A percentile compares a stretch with the other conserved stretches of the same genome.
phyloP scores from a whole-genome alignment of 768 basidiomycete genomes.

The Phallus indusiatus region DNA sequence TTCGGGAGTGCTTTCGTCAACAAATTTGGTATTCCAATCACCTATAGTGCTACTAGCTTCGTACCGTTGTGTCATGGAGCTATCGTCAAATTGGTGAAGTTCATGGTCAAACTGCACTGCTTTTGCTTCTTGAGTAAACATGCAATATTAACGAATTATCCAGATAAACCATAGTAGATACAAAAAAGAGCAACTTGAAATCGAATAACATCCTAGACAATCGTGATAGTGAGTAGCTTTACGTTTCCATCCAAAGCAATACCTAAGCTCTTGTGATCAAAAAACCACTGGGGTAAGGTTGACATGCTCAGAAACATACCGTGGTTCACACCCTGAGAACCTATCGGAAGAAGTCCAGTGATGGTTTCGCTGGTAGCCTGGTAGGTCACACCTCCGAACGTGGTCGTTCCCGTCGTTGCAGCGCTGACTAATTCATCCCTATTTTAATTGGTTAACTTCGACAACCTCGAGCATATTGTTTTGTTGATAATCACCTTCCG shows the following conservation, averaged over 20 bases:
- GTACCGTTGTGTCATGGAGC: too few species aligned
- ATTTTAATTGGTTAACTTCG: not conserved
- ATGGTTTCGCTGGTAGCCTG: conserved; percentile 35
- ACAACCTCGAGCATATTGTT: not conserved
- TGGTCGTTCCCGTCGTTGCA: conserved; percentile 28
- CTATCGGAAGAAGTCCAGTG: conserved; percentile 44
- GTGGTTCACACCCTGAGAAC: conserved; percentile 43
- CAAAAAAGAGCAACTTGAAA: not conserved
- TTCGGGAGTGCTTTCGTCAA: too few species aligned
- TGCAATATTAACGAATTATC: not conserved
- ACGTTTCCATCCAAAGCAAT: conserved; percentile 54
- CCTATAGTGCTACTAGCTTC: too few species aligned
- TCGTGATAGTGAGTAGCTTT: conserved; percentile 44
- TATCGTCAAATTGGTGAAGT: too few species aligned
- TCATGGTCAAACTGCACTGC: too few species aligned
- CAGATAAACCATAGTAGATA: not conserved
- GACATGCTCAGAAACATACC: conserved; percentile 25
- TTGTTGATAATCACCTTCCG: conserved; percentile 25
- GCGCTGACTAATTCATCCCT: conserved; percentile 30
- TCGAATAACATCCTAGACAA: conserved; percentile 21
- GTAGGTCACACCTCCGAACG: conserved; percentile 38
- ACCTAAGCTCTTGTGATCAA: conserved; percentile 23
- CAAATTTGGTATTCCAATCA: too few species aligned
- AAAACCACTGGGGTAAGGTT: not conserved
- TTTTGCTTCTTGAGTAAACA: too few species aligned